Percentiles rank a stretch among this genome's conserved stretches.
Conservation (phyloP, 495 filamentous ascomycete species). For the Penicillium daleae region DNA sequence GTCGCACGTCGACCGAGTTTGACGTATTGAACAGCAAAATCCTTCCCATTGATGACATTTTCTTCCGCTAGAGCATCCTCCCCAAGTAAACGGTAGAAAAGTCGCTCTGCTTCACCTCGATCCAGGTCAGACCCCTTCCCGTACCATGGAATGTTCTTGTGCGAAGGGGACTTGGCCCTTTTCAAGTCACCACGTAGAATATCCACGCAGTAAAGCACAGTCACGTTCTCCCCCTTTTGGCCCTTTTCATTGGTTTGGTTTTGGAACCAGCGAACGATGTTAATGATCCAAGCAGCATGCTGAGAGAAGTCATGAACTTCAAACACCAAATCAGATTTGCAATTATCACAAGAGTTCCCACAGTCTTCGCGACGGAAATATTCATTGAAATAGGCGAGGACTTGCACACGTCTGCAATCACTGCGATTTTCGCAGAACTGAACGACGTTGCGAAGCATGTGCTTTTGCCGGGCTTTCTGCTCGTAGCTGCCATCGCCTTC, state of each 20-base stretch:
- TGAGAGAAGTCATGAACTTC: constrained; percentile 74
- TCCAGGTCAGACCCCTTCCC: constrained; percentile 60
- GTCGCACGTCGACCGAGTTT: constrained; percentile 56
- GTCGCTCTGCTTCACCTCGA: constrained; percentile 63
- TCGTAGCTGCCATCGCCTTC: constrained; percentile 71
- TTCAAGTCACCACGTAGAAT: constrained; percentile 61
- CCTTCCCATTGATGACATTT: constrained; percentile 60
- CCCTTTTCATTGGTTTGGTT: constrained; percentile 34
- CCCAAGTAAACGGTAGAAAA: constrained; percentile 64
- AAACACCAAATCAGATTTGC: constrained; percentile 67
- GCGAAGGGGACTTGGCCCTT: constrained; percentile 52
- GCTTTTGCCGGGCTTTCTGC: constrained; percentile 78
- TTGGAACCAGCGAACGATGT: constrained; percentile 63
- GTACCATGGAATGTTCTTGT: constrained; percentile 53
- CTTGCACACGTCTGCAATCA: constrained; percentile 84
- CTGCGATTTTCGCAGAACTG: constrained; percentile 85
- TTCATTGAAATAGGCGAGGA: constrained; percentile 92
- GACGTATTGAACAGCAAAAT: constrained; percentile 65
- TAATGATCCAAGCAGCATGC: constrained; percentile 69
- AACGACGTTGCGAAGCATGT: constrained; percentile 83
- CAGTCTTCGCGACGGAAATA: constrained; percentile 73
- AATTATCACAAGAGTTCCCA: constrained; percentile 81
- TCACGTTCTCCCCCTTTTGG: constrained; percentile 42
- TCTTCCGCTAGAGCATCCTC: constrained; percentile 64
- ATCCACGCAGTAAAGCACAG: constrained; percentile 59